Base-by-base conservation (phyloP, 2,329 filamentous ascomycete genomes). In the Cordyceps javanica region DNA sequence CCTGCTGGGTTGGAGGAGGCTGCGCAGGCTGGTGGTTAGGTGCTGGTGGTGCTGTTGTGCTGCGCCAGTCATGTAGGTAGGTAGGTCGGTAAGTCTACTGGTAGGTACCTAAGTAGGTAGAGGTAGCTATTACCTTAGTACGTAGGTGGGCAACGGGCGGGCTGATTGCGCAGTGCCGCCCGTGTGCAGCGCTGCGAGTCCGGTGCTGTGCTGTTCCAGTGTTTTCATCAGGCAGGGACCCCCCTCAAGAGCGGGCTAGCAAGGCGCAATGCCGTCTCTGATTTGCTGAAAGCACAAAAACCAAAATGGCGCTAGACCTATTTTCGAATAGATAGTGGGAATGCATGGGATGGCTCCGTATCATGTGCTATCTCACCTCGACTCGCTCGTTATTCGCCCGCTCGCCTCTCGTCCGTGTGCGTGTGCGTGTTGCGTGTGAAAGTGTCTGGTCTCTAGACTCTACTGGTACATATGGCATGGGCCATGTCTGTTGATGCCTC, bases 281-380 rank as follows among this genome's bases (percentile, higher is more conserved):
- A 42, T 55, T 55, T 55, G 53, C 53, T 46, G 42, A 28, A 45
- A 13, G 32, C 21, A 21, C 39, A 45, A 30, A 44, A 55, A 36
- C 42, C 38, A 49, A 59, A 39, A 54, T 10, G 25, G 23, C 57
- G 57, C 57, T 59, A 59, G 44, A 28, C 57, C 57, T 34, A 54
- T 42, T 16, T 14, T 41, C 50, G 57, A 59, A 59, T 54, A n/a
- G 44, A 50, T 44, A 42, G 50, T 58, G 56, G 48, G 38, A 42
- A 50, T 52, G 23, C 34, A 38, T 42, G 50, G 50, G 41, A 48
- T 45, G 44, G 19, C 38, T 41, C 38, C 38, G 38, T 46, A 46
- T 46, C 44, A 46, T 46, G 48, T 48, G 55, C 53, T 49, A 49
- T 49, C 54, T 46, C 41, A 46, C 23, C 50, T 53, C 21, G 34